These are phyloP conservation scores for Leccinum broughii DNA, from an alignment of 768 basidiomycete genomes.

Conservation along the genomic window DNA sequence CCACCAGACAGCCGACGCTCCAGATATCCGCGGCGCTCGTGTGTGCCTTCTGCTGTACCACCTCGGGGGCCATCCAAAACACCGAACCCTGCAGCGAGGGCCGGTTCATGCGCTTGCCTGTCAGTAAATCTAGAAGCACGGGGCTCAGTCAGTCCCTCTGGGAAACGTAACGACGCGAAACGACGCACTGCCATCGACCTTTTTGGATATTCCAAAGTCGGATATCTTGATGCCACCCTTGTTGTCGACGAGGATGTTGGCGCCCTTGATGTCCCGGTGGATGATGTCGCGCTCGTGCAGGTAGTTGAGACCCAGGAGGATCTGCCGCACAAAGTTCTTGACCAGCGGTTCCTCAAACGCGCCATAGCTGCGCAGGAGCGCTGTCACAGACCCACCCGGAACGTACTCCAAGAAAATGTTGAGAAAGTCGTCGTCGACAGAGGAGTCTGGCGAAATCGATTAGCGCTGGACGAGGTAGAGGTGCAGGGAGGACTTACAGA, in stretches of 20 bases:
- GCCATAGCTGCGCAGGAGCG: slow-evolving; percentile 85
- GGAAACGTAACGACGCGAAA: background rate
- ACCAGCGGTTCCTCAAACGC: slow-evolving; percentile 93
- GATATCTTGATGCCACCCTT: slow-evolving; percentile 98
- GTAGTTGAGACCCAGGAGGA: slow-evolving; percentile 84
- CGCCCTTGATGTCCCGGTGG: slow-evolving; percentile 98
- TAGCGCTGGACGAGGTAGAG: background rate
- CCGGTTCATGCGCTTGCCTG: slow-evolving; percentile 74
- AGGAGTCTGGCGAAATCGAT: slow-evolving; percentile 67
- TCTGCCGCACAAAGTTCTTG: slow-evolving; percentile 90
- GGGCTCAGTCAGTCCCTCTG: slow-evolving; percentile 31
- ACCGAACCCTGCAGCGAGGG: slow-evolving; percentile 97
- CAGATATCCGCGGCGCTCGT: slow-evolving; percentile 94
- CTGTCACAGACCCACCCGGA: slow-evolving; percentile 91
- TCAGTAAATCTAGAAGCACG: slow-evolving; percentile 38
- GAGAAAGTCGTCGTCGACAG: slow-evolving; percentile 83
- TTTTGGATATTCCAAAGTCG: slow-evolving; percentile 96
- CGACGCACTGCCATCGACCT: slow-evolving; percentile 89
- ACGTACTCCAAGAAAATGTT: slow-evolving; percentile 99
- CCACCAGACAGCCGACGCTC: slow-evolving; percentile 93
- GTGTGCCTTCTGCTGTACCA: slow-evolving; percentile 93
- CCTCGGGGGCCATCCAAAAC: slow-evolving; percentile 99
- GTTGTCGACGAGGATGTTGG: slow-evolving; percentile 97
- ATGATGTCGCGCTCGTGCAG: slow-evolving; percentile 93
- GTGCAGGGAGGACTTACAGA: slow-evolving; percentile 57